Evolutionary conservation across 2,329 filamentous ascomycete species (phyloP), one percentile per base, ranked within the genome.

Genomic region (Cladosporium sp.): DNA sequence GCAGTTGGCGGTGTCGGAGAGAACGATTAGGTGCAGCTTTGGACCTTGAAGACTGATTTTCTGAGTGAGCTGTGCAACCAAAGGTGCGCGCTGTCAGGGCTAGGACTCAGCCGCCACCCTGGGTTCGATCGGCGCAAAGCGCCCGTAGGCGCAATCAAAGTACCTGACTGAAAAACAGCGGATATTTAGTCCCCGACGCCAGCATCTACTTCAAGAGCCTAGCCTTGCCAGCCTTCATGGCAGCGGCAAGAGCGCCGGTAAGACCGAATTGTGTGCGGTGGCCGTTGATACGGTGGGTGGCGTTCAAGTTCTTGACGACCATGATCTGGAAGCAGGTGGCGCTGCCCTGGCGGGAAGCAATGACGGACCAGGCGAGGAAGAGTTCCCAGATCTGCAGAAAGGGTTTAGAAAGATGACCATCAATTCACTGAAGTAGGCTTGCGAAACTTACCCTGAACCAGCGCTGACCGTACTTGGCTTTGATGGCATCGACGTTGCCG

Each of bases 381-480:
- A 88, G 92, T 77, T 96, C 91, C 92, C 92, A 96, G 77, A 95
- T 95, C 88, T 64, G 29, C 11, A 26, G 12, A 5, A 26, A 46
- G 16, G 12, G 16, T 49, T 26, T 26, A 26, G 23, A 26, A 26
- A 26, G 23, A 26, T 26, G 23, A 26, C 23, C 23, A 26, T 26
- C 23, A 26, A 26, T 26, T 26, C 23, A 26, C 23, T 26, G 23
- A 26, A 26, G 23, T 26, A 26, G 23, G 23, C 1, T 26, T 26
- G 23, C 23, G 23, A 26, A 26, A 28, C 62, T 58, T 58, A 64
- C 62, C 29, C 94, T 89, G 87, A 91, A 99, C 95, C 95, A 99
- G 76, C 91, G 86, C 77, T 90, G 89, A 75, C 95, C 95, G 77
- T 98, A 98, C 86, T 97, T 98, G 76, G 91, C 92, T 80, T 91